A percentile compares a stretch with the other conserved stretches of the same genome.
These are phyloP conservation scores for Globisporangium middletonii DNA, from an alignment of 352 stramenopile species.

Conservation along the genomic window DNA sequence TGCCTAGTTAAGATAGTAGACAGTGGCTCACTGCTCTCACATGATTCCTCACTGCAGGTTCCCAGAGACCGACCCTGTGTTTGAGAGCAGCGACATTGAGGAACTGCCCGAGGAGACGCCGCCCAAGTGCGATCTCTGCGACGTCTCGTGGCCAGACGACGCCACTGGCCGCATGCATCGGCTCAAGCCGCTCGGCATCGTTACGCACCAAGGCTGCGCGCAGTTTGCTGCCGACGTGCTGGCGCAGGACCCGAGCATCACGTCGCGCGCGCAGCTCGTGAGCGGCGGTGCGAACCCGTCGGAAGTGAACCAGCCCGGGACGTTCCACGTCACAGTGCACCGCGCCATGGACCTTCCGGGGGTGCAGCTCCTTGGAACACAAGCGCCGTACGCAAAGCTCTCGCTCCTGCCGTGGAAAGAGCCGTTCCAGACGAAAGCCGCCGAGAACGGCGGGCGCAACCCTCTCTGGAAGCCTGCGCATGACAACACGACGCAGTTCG, in stretches of 20 bases:
- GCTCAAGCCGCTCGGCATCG: slow-evolving; percentile 37
- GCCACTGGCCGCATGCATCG: slow-evolving; percentile 46
- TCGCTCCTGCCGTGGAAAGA: slow-evolving; percentile 83
- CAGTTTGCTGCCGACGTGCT: slow-evolving; percentile 75
- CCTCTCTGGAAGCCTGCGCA: slow-evolving; percentile 67
- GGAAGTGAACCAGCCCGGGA: slow-evolving; percentile 58
- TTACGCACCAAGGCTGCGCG: slow-evolving; percentile 68
- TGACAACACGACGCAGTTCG: slow-evolving; percentile 79
- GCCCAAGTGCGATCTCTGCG: slow-evolving; percentile 68
- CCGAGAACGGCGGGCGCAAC: slow-evolving; percentile 66
- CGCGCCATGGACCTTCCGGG: slow-evolving; percentile 67
- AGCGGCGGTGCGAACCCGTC: slow-evolving; percentile 31
- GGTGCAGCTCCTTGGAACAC: slow-evolving; percentile 55
- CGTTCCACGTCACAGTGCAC: slow-evolving; percentile 71
- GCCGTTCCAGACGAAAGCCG: slow-evolving; percentile 69
- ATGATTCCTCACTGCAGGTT: slow-evolving; percentile 19
- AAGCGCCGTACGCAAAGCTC: slow-evolving; percentile 65
- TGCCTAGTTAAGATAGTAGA: neutral
- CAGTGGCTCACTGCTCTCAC: neutral
- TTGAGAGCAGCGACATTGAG: slow-evolving; percentile 53
- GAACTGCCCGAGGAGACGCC: slow-evolving; percentile 28
- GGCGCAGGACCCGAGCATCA: slow-evolving; percentile 48
- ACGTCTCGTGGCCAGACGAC: slow-evolving; percentile 79
- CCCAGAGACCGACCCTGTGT: slow-evolving; percentile 62
- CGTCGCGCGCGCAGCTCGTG: slow-evolving; percentile 43